Base-by-base conservation (phyloP, 2,329 filamentous ascomycete species). In the Monilinia fructicola region DNA sequence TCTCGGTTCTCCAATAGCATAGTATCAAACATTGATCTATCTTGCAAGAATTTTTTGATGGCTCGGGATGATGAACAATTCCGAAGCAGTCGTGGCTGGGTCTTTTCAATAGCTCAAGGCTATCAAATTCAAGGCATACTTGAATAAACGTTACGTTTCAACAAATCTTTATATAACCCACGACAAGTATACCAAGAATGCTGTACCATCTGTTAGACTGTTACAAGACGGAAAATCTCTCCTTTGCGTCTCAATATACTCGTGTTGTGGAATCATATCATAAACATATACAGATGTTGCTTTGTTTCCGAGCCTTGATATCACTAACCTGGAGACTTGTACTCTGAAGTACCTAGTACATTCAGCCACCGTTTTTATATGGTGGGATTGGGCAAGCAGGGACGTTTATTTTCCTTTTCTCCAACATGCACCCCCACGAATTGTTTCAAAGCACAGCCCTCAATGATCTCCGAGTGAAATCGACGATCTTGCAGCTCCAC, bases 401-500 rank as follows among this genome's bases (percentile, higher is more conserved):
- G 44, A 61, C 54, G 56, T 52, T 59, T 64, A 31, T 28, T 23
- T 55, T 64, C 18, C 55, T 52, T 44, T 59, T 42, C 55, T 46
- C 63, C 28, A 60, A 23, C 21, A 60, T 60, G 56, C 58, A 61
- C 9, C 58, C 44, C 54, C 64, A 53, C 54, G 64, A 38, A 60
- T 53, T 60, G 64, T 65, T 65, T 65, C 64, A 65, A 65, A 65
- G 63, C 54, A 52, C 60, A 38, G 54, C 54, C 28, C 63, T 40
- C 63, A 58, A 38, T 40, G 54, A 65, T 65, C 54, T 46, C 42
- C 63, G 63, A 65, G 35, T 38, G 53, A 58, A 53, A 59, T 65
- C 26, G 53, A 58, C 46, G 54, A 60, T 60, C 63, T 28, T 65
- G 46, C 58, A 61, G 58, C 58, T 61, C 44, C 44, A 52, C 23